A percentile compares a stretch with the other conserved stretches of the same genome.
Conservation (phyloP, 176 grass and related monocot species). For the Avena sativa region DNA sequence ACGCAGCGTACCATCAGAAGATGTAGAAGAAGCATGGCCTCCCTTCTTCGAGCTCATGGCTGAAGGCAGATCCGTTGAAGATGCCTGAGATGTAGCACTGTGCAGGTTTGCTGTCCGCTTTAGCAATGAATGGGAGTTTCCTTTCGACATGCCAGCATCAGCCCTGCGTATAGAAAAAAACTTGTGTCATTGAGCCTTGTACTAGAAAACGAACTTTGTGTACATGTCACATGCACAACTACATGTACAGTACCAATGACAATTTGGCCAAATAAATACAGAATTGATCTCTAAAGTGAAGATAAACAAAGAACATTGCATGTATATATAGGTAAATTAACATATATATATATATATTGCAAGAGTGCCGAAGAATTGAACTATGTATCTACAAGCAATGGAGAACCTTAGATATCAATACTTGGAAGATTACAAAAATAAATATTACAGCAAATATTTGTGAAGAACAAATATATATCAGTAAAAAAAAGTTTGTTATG, state of each 20-base stretch:
- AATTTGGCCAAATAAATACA: slow-evolving; percentile 12
- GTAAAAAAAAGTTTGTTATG: neutral
- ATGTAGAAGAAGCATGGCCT: slow-evolving; percentile 43
- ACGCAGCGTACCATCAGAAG: slow-evolving; percentile 60
- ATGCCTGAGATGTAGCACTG: slow-evolving; percentile 35
- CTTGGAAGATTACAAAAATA: neutral
- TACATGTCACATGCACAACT: neutral
- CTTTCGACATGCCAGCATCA: slow-evolving; percentile 53
- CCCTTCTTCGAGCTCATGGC: slow-evolving; percentile 59
- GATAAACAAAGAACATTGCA: neutral
- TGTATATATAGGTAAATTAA: neutral
- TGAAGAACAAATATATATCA: neutral
- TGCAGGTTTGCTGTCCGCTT: slow-evolving; percentile 54
- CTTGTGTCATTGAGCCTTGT: slow-evolving; percentile 12
- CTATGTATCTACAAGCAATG: neutral
- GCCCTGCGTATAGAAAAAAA: slow-evolving; percentile 50
- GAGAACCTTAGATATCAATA: slow-evolving; percentile 16
- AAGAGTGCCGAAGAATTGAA: slow-evolving; percentile 7
- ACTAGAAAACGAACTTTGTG: slow-evolving; percentile 9
- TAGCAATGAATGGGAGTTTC: slow-evolving; percentile 45
- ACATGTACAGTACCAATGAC: neutral
- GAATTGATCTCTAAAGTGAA: neutral
- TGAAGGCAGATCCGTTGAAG: slow-evolving; percentile 39
- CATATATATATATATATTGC: neutral
- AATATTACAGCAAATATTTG: slow-evolving; percentile 3